Evolutionary conservation across 257 asterid genomes (phyloP).

Genomic region (Ilex aquifolium): DNA sequence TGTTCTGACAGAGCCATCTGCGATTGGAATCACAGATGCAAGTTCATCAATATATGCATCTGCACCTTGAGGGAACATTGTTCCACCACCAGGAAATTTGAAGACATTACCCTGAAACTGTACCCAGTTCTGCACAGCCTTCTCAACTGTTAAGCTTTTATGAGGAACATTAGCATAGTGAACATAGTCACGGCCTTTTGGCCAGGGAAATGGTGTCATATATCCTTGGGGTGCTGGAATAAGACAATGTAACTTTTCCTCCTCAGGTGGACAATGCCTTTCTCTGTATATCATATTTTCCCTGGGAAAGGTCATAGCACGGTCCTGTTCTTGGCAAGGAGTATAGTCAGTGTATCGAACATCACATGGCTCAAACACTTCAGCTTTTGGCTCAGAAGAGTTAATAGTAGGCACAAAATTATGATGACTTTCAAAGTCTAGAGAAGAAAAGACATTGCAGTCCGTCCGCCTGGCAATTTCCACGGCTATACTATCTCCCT

Average conservation of each 20-base stretch:
- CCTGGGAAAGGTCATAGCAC: slow-evolving; percentile 87
- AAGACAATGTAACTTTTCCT: slow-evolving; percentile 69
- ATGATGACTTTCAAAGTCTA: slow-evolving; percentile 78
- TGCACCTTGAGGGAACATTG: slow-evolving; percentile 94
- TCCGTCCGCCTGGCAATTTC: slow-evolving; percentile 53
- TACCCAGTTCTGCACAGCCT: slow-evolving; percentile 86
- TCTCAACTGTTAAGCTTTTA: slow-evolving; percentile 83
- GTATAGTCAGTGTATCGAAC: slow-evolving; percentile 57
- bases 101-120: slow-evolving; percentile 72
- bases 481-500: slow-evolving; percentile 60
- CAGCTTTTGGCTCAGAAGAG: slow-evolving; percentile 56
- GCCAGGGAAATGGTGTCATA: slow-evolving; percentile 87
- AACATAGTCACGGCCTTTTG: slow-evolving; percentile 88
- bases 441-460: slow-evolving; percentile 50
- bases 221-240: slow-evolving; percentile 86
- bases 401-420: slow-evolving; percentile 42
- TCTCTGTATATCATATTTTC: slow-evolving; percentile 85
- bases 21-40: slow-evolving; percentile 62
- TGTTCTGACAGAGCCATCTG: slow-evolving; percentile 69
- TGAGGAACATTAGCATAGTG: slow-evolving; percentile 81
- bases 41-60: slow-evolving; percentile 83
- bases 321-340: slow-evolving; percentile 94
- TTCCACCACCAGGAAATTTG: slow-evolving; percentile 96
- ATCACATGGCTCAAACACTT: slow-evolving; percentile 60
- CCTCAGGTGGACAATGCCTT: slow-evolving; percentile 82